A percentile compares a stretch with the other conserved stretches of the same genome.
phyloP scores from a whole-genome alignment of 345 rosid species.

The Gossypium longicalyx region DNA sequence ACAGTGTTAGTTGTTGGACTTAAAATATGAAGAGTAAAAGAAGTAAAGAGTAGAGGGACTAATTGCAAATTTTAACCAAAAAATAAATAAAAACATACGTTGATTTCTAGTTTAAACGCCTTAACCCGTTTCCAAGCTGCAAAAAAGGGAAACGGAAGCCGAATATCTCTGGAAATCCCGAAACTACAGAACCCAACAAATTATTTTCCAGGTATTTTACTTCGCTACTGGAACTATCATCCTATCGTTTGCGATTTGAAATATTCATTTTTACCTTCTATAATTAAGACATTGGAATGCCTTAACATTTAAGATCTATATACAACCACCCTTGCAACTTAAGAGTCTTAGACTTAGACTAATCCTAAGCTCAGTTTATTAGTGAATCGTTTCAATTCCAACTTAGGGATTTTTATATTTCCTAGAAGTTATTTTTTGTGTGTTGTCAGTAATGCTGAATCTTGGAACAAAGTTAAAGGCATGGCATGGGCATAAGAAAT shows the following conservation, averaged over 20 bases:
- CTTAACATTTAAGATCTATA: not conserved
- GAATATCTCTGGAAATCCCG: not conserved
- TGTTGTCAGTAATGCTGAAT: slow-evolving; percentile 52
- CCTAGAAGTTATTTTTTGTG: not conserved
- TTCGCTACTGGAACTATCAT: not conserved
- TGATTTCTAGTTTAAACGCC: not conserved
- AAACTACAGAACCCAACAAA: not conserved
- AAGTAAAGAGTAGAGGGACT: too few relatives aligned
- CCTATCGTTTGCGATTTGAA: not conserved
- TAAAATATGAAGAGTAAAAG: too few relatives aligned
- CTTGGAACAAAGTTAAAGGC: slow-evolving; percentile 41
- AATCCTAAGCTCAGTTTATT: not conserved
- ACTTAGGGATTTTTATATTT: not conserved
- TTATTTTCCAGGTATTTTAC: not conserved
- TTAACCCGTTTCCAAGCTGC: not conserved
- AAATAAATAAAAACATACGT: too few relatives aligned
- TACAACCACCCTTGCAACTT: not conserved
- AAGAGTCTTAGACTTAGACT: too few relatives aligned
- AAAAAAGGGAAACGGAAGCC: not conserved
- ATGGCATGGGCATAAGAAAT: slow-evolving; percentile 34
- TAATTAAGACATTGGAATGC: not conserved
- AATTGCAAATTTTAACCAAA: too few relatives aligned
- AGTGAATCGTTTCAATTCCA: not conserved
- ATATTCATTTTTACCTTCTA: not conserved
- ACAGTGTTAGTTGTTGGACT: too few relatives aligned